These are phyloP conservation scores for Lojkania enalia DNA, from an alignment of 2,329 filamentous ascomycete genomes.

Conservation along the genomic window DNA sequence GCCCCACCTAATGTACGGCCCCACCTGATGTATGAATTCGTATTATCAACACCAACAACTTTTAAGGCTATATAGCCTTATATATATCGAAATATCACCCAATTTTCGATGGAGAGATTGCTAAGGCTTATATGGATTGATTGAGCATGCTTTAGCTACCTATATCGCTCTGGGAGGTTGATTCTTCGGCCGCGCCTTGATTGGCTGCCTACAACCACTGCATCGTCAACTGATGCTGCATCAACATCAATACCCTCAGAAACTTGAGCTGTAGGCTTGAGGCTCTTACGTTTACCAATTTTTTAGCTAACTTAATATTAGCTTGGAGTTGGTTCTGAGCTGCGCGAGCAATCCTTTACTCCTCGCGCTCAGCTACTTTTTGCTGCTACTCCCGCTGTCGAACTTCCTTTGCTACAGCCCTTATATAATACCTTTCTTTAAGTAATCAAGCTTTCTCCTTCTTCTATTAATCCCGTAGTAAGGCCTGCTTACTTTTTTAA, in stretches of 20 bases:
- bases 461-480: neutral
- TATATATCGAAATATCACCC: neutral
- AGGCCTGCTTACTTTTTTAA: slow-evolving; percentile 6
- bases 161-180: too few species aligned
- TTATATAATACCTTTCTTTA: slow-evolving; percentile 2
- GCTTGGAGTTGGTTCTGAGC: neutral
- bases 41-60: neutral
- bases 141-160: too few species aligned
- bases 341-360: neutral
- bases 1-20: too few species aligned
- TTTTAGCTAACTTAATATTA: neutral
- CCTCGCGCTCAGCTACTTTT: slow-evolving; percentile 1
- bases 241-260: neutral
- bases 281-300: neutral
- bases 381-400: slow-evolving; percentile 1
- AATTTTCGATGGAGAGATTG: neutral
- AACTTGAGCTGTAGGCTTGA: neutral
- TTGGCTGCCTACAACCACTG: neutral
- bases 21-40: neutral
- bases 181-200: neutral
- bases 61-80: too few species aligned
- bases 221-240: neutral
- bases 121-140: neutral
- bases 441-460: slow-evolving; percentile 3
- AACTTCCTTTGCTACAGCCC: neutral